A percentile compares a stretch with the other conserved stretches of the same genome.
These are phyloP conservation scores for Ophiosphaerella korrae DNA, from an alignment of 2,329 filamentous ascomycete species.

Conservation along the genomic window DNA sequence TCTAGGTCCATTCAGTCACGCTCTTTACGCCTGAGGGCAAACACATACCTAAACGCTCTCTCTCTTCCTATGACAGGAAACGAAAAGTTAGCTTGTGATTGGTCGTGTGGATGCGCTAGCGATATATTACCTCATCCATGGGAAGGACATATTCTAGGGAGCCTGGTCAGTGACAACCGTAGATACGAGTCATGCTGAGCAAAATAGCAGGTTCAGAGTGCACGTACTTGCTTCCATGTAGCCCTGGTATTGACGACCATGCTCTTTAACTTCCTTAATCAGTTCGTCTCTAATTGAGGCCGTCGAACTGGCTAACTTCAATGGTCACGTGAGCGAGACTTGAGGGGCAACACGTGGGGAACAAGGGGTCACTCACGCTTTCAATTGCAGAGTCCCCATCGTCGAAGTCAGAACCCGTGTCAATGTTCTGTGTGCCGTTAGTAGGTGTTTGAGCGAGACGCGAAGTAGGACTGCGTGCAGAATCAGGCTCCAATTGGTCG, in stretches of 20 bases:
- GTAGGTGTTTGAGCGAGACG: not conserved
- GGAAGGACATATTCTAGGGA: slow-evolving; percentile 20
- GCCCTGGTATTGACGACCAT: slow-evolving; percentile 16
- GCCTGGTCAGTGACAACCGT: slow-evolving; percentile 1
- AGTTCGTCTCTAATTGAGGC: slow-evolving; percentile 15
- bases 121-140: slow-evolving; percentile 20
- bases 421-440: slow-evolving; percentile 8
- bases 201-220: not conserved
- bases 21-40: not conserved
- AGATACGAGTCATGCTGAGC: not conserved
- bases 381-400: slow-evolving; percentile 16
- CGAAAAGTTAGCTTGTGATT: not conserved
- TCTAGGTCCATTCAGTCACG: slow-evolving; percentile 11
- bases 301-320: slow-evolving; percentile 11
- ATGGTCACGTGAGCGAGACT: not conserved
- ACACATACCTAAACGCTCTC: slow-evolving; percentile 12
- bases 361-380: slow-evolving; percentile 7
- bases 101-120: not conserved
- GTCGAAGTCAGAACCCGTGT: slow-evolving; percentile 6
- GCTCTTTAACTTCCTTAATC: slow-evolving; percentile 13
- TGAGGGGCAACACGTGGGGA: not conserved
- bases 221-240: slow-evolving; percentile 17
- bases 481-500: slow-evolving; percentile 13
- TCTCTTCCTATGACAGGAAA: slow-evolving; percentile 8
- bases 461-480: slow-evolving; percentile 9